Evolutionary conservation across 2,329 filamentous ascomycete species (phyloP), one percentile per base, ranked within the genome.

Genomic region (Alternaria sp.): DNA sequence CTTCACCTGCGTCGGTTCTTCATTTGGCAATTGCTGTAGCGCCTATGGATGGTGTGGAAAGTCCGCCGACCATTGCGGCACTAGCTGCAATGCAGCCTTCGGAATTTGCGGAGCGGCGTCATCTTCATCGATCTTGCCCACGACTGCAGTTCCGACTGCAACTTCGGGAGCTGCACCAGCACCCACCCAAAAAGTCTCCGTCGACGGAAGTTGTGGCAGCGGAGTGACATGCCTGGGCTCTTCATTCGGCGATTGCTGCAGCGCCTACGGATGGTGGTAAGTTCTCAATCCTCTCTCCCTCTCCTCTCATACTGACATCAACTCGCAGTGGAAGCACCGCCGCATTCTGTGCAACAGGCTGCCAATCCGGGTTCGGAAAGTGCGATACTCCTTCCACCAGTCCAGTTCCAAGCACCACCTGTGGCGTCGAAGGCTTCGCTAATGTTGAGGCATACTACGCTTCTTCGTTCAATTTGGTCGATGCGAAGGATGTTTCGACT

Each of bases 11-110:
- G 60, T 72, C 28, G 81, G 80, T 18, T 80, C 78, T 56, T 51
- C 67, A 8, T 82, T 80, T 60, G 82, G 81, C 4, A 73, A 79
- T 63, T 83, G 82, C 73, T 84, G 82, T 73, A 80, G 76, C 16
- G 68, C 67, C 54, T 76, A 75, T 62, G 79, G 80, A 18, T 77
- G 70, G 63, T 84, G 82, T 55, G 74, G 74, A 18, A 65, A 67
- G 11, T 71, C 70, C 12, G 49, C 54, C n/a, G 64, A 54, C 27
- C 65, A 76, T 60, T 77, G 74, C 59, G 68, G 60, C 38, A 67
- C 64, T 9, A 69, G 71, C 25, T 79, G 75, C 66, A 71, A 78
- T 54, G 57, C 69, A 36, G 66, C 45, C n/a, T 79, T 76, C 51
- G 77, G 76, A 25, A 74, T 60, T 57, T 77, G 74, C 62, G 49